Evolutionary conservation across 768 basidiomycete genomes (phyloP).

Genomic region (Pisolithus microcarpus): DNA sequence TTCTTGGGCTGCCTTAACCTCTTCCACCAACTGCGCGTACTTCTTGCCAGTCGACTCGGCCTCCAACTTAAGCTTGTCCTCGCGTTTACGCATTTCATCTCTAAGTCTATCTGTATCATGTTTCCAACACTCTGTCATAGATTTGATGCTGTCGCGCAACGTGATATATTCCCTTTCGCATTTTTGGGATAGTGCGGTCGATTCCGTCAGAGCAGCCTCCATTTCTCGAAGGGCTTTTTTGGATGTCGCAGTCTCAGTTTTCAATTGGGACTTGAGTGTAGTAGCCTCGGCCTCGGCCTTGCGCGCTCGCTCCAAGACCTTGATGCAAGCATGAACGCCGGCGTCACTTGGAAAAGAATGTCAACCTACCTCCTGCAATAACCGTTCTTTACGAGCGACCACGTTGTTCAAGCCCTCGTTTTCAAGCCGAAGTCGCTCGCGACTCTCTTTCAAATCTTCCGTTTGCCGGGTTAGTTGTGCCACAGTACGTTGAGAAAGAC

Average conservation of each 20-base stretch:
- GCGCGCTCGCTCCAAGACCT: slow-evolving; percentile 79
- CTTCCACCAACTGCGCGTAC: slow-evolving; percentile 57
- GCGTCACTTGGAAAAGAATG: not conserved
- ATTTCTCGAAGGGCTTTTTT: slow-evolving; percentile 78
- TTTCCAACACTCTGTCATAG: slow-evolving; percentile 67
- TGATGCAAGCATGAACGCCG: slow-evolving; percentile 1
- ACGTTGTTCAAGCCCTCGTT: slow-evolving; percentile 87
- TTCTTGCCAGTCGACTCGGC: slow-evolving; percentile 63
- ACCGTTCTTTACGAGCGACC: slow-evolving; percentile 77
- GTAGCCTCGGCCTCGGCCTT: slow-evolving; percentile 77
- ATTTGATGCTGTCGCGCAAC: slow-evolving; percentile 68
- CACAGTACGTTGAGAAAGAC: slow-evolving; percentile 75
- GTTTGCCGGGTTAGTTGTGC: slow-evolving; percentile 79
- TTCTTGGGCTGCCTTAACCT: slow-evolving; percentile 48
- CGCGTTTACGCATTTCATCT: slow-evolving; percentile 68
- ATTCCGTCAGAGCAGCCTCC: slow-evolving; percentile 67
- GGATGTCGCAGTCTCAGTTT: slow-evolving; percentile 60
- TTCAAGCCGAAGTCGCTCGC: slow-evolving; percentile 75
- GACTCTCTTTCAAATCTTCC: slow-evolving; percentile 82
- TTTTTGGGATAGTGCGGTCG: slow-evolving; percentile 70
- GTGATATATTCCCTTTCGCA: slow-evolving; percentile 78
- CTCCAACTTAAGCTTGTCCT: slow-evolving; percentile 62
- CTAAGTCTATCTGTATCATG: slow-evolving; percentile 62
- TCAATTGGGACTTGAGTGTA: slow-evolving; percentile 62
- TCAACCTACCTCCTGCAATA: slow-evolving; percentile 71